These are phyloP conservation scores for Ganoderma lucidum DNA, from an alignment of 1,284 basidiomycete species.

Conservation along the genomic window DNA sequence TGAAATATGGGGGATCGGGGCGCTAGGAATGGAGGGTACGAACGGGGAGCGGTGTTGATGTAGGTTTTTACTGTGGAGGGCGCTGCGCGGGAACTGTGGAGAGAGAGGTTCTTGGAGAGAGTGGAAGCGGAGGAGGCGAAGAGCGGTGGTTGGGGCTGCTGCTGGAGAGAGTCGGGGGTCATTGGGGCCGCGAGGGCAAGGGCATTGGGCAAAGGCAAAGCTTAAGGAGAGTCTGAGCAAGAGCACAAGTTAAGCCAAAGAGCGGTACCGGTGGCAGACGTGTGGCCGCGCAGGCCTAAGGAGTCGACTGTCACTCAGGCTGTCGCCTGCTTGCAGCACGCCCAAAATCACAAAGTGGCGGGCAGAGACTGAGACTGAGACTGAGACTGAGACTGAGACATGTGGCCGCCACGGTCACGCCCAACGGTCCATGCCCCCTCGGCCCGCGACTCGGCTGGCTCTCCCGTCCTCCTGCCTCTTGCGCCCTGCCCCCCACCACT, in stretches of 20 bases:
- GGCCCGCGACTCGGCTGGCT: conserved; percentile 6
- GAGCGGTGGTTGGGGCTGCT: conserved; percentile 31
- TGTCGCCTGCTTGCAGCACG: conserved; percentile 18
- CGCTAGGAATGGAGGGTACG: conserved; percentile 39
- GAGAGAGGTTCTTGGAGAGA: conserved; percentile 50
- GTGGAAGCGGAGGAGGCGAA: conserved; percentile 51
- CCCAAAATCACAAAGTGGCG: conserved; percentile 13
- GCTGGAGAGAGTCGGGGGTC: conserved; percentile 30
- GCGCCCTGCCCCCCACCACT: neutral
- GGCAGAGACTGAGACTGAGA: conserved; percentile 8
- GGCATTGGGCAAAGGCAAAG: conserved; percentile 25
- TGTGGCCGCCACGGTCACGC: neutral
- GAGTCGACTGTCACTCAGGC: conserved; percentile 8
- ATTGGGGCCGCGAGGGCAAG: conserved; percentile 30
- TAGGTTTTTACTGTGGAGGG: conserved; percentile 58
- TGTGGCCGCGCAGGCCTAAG: conserved; percentile 25
- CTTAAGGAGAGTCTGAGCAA: conserved; percentile 12
- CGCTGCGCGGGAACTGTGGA: conserved; percentile 49
- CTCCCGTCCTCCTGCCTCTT: conserved; percentile 5
- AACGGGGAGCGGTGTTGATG: conserved; percentile 73
- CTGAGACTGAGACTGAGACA: neutral
- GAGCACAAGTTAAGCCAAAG: conserved; percentile 3
- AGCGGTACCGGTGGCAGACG: conserved; percentile 4
- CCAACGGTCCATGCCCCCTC: neutral
- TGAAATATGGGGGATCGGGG: neutral